Base-by-base conservation (phyloP, 805 yeast species). In the Torulaspora indica region DNA sequence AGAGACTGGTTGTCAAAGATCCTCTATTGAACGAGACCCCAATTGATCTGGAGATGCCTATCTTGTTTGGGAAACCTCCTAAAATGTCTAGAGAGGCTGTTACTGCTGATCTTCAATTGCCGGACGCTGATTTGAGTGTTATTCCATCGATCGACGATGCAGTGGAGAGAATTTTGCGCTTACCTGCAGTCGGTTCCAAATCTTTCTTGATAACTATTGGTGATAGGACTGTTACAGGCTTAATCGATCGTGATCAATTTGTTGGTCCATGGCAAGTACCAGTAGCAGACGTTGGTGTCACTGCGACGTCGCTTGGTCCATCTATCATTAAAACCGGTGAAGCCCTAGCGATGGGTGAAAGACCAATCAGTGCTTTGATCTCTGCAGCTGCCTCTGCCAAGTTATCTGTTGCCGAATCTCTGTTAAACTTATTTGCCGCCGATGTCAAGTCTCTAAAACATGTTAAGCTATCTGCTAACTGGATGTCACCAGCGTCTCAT, bases 211-310 rank as follows among this genome's bases (percentile, higher is more conserved):
- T 93, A 63, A 93, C 98, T n/a, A 93, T 93, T 63, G 98, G 96
- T 68, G 98, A 93, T 69, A 82, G 98, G 70, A 77, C 95, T n/a
- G 93, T 93, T 50, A 91, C 98, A 23, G 98, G 98, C 43, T 76
- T 93, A 56, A 83, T 93, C 49, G 98, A 95, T 60, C 82, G 98
- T 64, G 98, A 93, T 66, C 98, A 93, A 72, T 82, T 90, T 82
- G 98, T 93, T 48, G 98, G 98, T 31, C 98, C 98, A 62, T 93
- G 98, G 98, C 99, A 93, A 74, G 93, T 85, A 8, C 98, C 99
- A 38, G 98, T 93, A 25, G 93, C 98, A 13, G 98, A 93, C 63
- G 97, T 90, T 43, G 98, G 96, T 70, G 96, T 93, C 42, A 90
- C 98, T 18, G 84, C 85, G 47, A 82, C 97, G 0, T 85, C 96